Evolutionary conservation across 805 yeast species (phyloP), one percentile per base, ranked within the genome.

Genomic region (Vanderwaltozyma tropicalis): DNA sequence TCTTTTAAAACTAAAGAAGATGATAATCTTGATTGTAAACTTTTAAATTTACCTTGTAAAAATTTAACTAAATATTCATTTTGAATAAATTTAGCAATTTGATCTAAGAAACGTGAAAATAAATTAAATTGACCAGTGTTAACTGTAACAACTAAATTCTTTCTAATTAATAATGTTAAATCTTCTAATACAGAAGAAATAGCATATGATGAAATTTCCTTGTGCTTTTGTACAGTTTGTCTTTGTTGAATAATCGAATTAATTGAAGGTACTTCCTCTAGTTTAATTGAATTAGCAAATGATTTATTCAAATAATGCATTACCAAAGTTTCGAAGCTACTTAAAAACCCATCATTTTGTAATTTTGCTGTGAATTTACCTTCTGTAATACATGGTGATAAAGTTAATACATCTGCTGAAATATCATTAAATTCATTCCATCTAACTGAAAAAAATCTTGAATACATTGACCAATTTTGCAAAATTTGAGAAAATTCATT

Each of bases 111-210:
- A 18, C 44, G 41, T 1, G 46, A 43, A 21, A 59, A 44, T 1
- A 62, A 32, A 11, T 34, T 37, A 34, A 42, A 40, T 42, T 83
- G 81, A 0, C 94, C 94, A 0, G 94, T 73, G 32, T 82, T 79
- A 11, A 87, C 64, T 1, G 78, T 67, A 41, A 79, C 80, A 18
- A 76, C 63, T 26, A 87, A 56, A 14, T 82, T 69, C 27, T 77
- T 74, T 50, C 84, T 81, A 32, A 88, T 62, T 8, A 87, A 75
- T 48, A 86, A 67, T 20, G 85, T 72, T 25, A 84, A 63, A 55
- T 92, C 98, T 50, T 92, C 98, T 18, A 88, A 76, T 17, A 85
- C 78, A 0, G 96, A 85, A 0, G 94, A 76, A 4, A 81, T 74
- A 2, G 88, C 89, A 5, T 78, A 50, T 15, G 55, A 49, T 1